These are phyloP conservation scores for Suillus discolor DNA, from an alignment of 768 basidiomycete genomes.

Conservation along the genomic window DNA sequence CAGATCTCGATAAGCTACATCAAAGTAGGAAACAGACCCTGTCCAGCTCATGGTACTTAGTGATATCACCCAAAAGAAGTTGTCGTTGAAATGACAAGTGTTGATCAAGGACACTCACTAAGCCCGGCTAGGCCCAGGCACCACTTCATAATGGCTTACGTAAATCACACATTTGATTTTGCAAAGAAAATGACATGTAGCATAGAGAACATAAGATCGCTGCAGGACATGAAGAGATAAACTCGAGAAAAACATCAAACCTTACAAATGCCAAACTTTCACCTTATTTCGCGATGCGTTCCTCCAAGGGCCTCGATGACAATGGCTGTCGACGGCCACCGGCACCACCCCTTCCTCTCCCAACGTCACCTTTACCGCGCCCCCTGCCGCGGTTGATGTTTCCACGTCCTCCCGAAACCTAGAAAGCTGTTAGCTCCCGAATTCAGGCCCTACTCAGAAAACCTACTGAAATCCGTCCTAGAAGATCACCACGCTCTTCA, in stretches of 20 bases:
- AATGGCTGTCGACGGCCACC: constrained; percentile 20
- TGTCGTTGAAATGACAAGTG: not conserved
- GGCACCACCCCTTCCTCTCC: constrained; percentile 17
- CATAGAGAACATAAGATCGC: not conserved
- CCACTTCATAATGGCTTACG: not conserved
- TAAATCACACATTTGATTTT: not conserved
- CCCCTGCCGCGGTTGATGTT: constrained; percentile 10
- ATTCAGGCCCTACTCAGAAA: too few species aligned
- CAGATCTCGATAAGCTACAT: not conserved
- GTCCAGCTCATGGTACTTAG: constrained; percentile 52
- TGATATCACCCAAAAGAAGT: not conserved
- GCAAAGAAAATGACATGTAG: not conserved
- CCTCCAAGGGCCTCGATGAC: constrained; percentile 22
- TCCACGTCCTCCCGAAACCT: not conserved
- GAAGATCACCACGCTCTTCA: not conserved
- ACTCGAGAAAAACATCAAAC: not conserved
- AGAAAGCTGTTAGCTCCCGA: constrained; percentile 2
- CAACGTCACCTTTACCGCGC: constrained; percentile 23
- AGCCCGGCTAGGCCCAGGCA: not conserved
- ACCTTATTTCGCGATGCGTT: constrained; percentile 21
- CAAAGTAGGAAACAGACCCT: constrained; percentile 40
- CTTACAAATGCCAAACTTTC: not conserved
- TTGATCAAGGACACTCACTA: not conserved
- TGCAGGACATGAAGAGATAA: not conserved
- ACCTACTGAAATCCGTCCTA: constrained; percentile 2